Evolutionary conservation across 2,329 filamentous ascomycete species (phyloP).

Genomic region (Trichoderma atroviride): DNA sequence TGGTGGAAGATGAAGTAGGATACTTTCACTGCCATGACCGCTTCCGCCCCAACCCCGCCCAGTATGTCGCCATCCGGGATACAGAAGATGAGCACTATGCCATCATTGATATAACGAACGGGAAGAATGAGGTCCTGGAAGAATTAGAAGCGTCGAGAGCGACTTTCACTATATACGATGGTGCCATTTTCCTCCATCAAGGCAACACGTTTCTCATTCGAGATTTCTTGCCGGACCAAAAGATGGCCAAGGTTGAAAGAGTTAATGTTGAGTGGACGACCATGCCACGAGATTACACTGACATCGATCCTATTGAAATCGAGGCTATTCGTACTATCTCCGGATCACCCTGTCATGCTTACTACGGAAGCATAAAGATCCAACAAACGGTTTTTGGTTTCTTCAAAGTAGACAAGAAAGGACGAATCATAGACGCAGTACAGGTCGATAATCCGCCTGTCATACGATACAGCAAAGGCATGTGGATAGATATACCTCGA

Average conservation of each 20-base stretch:
- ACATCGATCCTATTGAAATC: constrained; percentile 90
- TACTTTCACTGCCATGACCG: constrained; percentile 90
- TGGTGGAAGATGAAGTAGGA: constrained; percentile 73
- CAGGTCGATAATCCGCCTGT: constrained; percentile 93
- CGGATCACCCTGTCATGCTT: constrained; percentile 68
- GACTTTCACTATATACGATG: constrained; percentile 94
- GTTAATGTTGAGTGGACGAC: constrained; percentile 97
- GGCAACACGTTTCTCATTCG: constrained; percentile 91
- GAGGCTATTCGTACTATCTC: constrained; percentile 78
- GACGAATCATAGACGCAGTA: constrained; percentile 86
- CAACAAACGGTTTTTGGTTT: constrained; percentile 91
- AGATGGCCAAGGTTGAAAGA: constrained; percentile 82
- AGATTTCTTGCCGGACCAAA: constrained; percentile 78
- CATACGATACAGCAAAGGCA: constrained; percentile 79
- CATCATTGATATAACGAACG: constrained; percentile 83
- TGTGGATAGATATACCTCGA: constrained; percentile 93
- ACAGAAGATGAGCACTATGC: constrained; percentile 90
- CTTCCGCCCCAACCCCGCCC: constrained; percentile 83
- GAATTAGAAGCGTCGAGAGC: constrained; percentile 96
- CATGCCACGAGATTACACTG: constrained; percentile 87
- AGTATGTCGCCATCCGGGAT: constrained; percentile 84
- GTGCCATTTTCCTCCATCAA: constrained; percentile 95
- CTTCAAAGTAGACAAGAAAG: constrained; percentile 90
- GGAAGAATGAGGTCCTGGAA: constrained; percentile 82
- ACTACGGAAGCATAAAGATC: constrained; percentile 84